Evolutionary conservation across 2,329 filamentous ascomycete genomes (phyloP).

Genomic region (Fusarium xylarioides): DNA sequence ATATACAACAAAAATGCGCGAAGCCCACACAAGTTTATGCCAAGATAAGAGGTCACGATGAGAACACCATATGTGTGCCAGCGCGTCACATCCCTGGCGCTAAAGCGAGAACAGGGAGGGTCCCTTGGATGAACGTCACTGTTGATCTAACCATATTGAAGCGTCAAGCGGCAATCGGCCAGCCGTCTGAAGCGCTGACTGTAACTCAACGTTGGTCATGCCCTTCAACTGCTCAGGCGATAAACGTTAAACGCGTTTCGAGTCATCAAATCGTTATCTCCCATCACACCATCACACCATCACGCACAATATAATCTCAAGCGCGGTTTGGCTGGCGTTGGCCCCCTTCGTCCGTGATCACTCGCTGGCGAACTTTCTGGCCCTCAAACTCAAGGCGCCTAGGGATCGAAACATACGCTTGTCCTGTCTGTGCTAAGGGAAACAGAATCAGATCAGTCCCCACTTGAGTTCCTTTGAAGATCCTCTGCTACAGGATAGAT

Average conservation of each 20-base stretch:
- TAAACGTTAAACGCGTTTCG: conserved; percentile 23
- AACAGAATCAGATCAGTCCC: conserved; percentile 27
- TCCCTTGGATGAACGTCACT: conserved; percentile 6
- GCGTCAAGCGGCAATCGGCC: conserved; percentile 18
- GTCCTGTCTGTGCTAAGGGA: conserved; percentile 17
- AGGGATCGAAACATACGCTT: conserved; percentile 17
- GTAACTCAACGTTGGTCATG: conserved; percentile 23
- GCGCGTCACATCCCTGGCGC: conserved; percentile 26
- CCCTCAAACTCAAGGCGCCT: background rate
- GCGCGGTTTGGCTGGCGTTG: background rate
- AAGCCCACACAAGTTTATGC: conserved; percentile 15
- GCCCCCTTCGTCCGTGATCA: background rate
- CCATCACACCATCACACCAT: background rate
- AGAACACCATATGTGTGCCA: conserved; percentile 1
- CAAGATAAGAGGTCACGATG: conserved; percentile 20
- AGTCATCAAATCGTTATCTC: background rate
- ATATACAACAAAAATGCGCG: conserved; percentile 14
- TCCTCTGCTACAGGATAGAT: conserved; percentile 24
- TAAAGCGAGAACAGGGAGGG: conserved; percentile 5
- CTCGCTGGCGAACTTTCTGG: background rate
- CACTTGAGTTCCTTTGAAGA: conserved; percentile 32
- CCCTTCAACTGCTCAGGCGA: background rate
- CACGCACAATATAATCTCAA: conserved; percentile 16
- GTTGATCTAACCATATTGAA: conserved; percentile 4
- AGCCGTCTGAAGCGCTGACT: conserved; percentile 5